Base-by-base conservation (phyloP, 805 yeast genomes). In the Lipomyces spencermartinsiae region DNA sequence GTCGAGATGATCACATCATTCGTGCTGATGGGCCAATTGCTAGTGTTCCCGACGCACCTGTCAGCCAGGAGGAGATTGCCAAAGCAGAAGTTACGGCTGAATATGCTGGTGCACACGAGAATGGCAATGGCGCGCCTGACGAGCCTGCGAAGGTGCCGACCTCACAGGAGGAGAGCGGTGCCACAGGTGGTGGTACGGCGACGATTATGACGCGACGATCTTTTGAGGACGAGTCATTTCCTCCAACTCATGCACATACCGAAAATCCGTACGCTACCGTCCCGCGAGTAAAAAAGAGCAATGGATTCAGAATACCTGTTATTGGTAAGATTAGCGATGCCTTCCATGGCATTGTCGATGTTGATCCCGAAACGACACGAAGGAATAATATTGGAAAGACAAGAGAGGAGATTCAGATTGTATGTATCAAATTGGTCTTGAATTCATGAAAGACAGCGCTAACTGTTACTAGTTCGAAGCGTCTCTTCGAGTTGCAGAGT, bases 321-420 rank as follows among this genome's bases (percentile, higher is more conserved):
- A 79, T 86, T 60, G 78, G 82, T 34, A 83, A 85, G 22, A 76
- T 89, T 19, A 84, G 87, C 53, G 80, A 76, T 54, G 83, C 85
- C 12, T 77, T 84, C 55, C 88, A 86, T 73, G 90, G 88, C 59
- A 84, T 88, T 58, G 86, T 88, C 73, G 91, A 89, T 67, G 85
- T 84, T 43, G 89, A 89, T 71, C 91, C 92, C 0, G 90, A 87
- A 65, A 80, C 85, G n/a, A 82, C 89, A 1, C 80, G 91, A 22
- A 84, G 87, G 63, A 86, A 83, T 61, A 81, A 78, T 70, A 79
- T 83, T 60, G 81, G 81, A 7, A 82, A 80, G 77, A 80, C 82
- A 9, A 76, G 78, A 58, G 83, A 80, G 63, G 84, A 81, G 67
- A 84, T 88, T 8, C 71, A 68, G 39, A 66, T 69, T 49, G 70